These are phyloP conservation scores for Colletotrichum filicis DNA, from an alignment of 2,329 filamentous ascomycete species.

Conservation along the genomic window DNA sequence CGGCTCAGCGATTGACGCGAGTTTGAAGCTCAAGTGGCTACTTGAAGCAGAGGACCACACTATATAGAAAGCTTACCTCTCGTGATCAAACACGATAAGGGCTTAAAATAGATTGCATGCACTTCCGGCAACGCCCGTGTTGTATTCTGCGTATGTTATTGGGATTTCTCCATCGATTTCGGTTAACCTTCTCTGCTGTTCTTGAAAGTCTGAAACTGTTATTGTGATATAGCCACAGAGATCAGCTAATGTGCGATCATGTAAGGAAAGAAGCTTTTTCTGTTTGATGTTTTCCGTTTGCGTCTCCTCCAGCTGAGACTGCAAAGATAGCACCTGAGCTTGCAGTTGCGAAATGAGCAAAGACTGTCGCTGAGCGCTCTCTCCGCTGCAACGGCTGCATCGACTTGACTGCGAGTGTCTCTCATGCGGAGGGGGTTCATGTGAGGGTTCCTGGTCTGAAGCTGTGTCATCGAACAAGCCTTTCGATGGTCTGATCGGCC, in stretches of 20 bases:
- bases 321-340: background rate
- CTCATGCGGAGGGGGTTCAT: background rate
- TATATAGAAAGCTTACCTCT: too few species aligned
- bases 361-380: background rate
- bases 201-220: conserved; percentile 1
- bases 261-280: background rate
- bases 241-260: conserved; percentile 2
- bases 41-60: background rate
- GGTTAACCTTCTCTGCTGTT: background rate
- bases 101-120: too few species aligned
- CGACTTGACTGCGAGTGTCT: background rate
- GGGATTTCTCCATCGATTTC: background rate
- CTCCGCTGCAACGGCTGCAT: background rate
- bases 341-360: background rate
- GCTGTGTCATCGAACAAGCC: background rate
- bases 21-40: background rate
- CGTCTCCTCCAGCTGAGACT: background rate
- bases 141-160: background rate
- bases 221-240: conserved; percentile 3
- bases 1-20: background rate
- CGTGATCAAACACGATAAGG: too few species aligned
- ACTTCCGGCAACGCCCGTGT: too few species aligned
- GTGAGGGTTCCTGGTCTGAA: background rate
- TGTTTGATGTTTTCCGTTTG: background rate
- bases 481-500: background rate